Evolutionary conservation across 257 asterid genomes (phyloP), one percentile per base, ranked within the genome.

Genomic region (Solanum ossicruentum): DNA sequence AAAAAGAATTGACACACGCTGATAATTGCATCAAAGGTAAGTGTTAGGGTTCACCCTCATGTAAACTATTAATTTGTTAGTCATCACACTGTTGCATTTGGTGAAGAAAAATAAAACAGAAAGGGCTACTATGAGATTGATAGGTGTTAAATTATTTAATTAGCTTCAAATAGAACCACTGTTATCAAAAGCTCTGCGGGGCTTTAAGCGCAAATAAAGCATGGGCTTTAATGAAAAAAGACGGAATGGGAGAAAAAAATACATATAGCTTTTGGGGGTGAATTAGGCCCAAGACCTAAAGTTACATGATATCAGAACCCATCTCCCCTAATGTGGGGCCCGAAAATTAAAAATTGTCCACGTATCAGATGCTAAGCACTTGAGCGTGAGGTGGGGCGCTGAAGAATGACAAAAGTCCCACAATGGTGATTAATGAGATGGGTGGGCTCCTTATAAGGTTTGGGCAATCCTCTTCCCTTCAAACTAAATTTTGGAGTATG

Each of bases 1-100:
- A 60, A 88, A 45, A 49, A 81, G 80, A 49, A 85, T 45, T 89
- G 88, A 88, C 63, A 23, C 49, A 77, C 58, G 45, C 45, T 58
- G 7, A 80, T 72, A 52, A 16, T 77, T 77, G 63, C 45, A 77
- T 77, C 36, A 26, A 52, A 52, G 41, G 41, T 26, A 52, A 52
- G 17, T 51, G 47, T 23, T 47, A 77, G 10, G 82, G 41, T 26
- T 16, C 82, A 26, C 65, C 81, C 49, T 52, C 23, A 16, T 51
- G 82, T 77, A 77, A 26, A 16, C 65, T 8, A 77, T 26, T 12
- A 4, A 26, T 16, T 77, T 52, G 1, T 77, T 77, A 54, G 82
- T 77, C 20, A 20, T 23, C 43, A 52, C 49, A 26, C 49, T 16
- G 47, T 77, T 52, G 82, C 65, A 51, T 77, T 26, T 77, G 65